Conservation (phyloP, 345 rosid species). For the Bruguiera parviflora region DNA sequence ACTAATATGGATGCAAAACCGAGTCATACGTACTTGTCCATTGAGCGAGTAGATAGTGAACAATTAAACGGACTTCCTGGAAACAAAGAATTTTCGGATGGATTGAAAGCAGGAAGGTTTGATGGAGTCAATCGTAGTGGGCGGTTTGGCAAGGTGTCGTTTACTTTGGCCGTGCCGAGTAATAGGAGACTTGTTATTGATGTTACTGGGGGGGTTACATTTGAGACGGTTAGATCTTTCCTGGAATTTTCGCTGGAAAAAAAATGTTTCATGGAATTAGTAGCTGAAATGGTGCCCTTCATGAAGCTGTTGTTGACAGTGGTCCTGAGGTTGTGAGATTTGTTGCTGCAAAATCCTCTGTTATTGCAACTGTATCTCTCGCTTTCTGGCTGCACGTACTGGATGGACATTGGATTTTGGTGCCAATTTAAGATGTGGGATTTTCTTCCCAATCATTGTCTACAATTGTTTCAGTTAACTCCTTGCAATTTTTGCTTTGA, state of each 20-base stretch:
- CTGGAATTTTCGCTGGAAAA: slow-evolving; percentile 58
- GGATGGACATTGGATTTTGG: slow-evolving; percentile 57
- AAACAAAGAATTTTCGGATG: neutral
- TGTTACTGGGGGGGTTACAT: slow-evolving; percentile 62
- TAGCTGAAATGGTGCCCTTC: slow-evolving; percentile 33
- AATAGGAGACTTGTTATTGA: slow-evolving; percentile 71
- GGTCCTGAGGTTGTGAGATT: slow-evolving; percentile 47
- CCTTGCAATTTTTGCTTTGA: neutral
- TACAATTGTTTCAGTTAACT: neutral
- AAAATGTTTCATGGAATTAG: slow-evolving; percentile 40
- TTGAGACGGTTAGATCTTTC: slow-evolving; percentile 69
- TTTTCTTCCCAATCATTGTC: neutral
- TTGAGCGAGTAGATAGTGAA: slow-evolving; percentile 8
- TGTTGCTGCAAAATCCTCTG: slow-evolving; percentile 51
- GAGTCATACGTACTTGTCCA: slow-evolving; percentile 6
- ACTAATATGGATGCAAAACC: slow-evolving; percentile 6
- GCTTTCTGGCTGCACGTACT: slow-evolving; percentile 58
- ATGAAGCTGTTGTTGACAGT: slow-evolving; percentile 39
- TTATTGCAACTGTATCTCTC: slow-evolving; percentile 45
- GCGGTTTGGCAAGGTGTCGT: slow-evolving; percentile 56
- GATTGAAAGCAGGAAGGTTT: neutral
- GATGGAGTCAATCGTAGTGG: slow-evolving; percentile 16
- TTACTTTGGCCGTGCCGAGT: slow-evolving; percentile 57
- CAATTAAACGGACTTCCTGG: neutral
- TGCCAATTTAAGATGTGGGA: slow-evolving; percentile 29